A percentile compares a stretch with the other conserved stretches of the same genome.
These are phyloP conservation scores for Suhomyces tanzawaensis DNA, from an alignment of 805 yeast genomes.

Conservation along the genomic window DNA sequence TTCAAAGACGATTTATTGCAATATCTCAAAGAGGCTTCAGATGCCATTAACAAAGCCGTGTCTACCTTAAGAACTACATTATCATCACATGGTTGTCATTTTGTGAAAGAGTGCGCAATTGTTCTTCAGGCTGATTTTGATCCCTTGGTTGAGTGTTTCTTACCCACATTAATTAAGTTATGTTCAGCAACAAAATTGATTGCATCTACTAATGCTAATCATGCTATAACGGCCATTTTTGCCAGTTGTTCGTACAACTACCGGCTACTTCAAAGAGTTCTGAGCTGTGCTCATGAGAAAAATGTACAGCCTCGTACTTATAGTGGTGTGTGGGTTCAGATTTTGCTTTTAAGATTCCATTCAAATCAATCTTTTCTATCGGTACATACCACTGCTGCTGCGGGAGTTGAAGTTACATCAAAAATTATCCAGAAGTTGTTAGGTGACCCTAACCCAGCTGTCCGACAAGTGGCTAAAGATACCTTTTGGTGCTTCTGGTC, in stretches of 20 bases:
- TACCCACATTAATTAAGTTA: constrained; percentile 49
- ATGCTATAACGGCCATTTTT: constrained; percentile 54
- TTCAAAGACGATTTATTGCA: constrained; percentile 39
- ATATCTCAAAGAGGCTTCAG: constrained; percentile 32
- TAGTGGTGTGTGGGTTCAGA: constrained; percentile 67
- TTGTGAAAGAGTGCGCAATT: constrained; percentile 65
- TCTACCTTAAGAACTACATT: constrained; percentile 82
- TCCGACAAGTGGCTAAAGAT: constrained; percentile 69
- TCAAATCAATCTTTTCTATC: constrained; percentile 27
- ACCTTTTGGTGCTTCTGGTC: constrained; percentile 69
- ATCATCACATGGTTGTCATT: constrained; percentile 69
- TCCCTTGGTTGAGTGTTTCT: constrained; percentile 47
- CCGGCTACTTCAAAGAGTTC: constrained; percentile 50
- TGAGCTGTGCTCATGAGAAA: constrained; percentile 60
- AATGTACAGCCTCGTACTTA: constrained; percentile 68
- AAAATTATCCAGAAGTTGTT: constrained; percentile 59
- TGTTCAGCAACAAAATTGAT: constrained; percentile 63
- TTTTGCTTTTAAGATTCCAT: constrained; percentile 54
- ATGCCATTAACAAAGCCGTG: constrained; percentile 63
- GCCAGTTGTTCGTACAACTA: constrained; percentile 52
- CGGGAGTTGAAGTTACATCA: constrained; percentile 42
- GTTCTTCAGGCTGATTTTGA: constrained; percentile 41
- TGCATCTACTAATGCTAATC: constrained; percentile 56
- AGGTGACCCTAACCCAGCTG: constrained; percentile 76
- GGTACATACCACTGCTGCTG: constrained; percentile 15